A percentile compares a stretch with the other conserved stretches of the same genome.
phyloP scores from a whole-genome alignment of 2,329 filamentous ascomycete species.

The Penicillium freii region DNA sequence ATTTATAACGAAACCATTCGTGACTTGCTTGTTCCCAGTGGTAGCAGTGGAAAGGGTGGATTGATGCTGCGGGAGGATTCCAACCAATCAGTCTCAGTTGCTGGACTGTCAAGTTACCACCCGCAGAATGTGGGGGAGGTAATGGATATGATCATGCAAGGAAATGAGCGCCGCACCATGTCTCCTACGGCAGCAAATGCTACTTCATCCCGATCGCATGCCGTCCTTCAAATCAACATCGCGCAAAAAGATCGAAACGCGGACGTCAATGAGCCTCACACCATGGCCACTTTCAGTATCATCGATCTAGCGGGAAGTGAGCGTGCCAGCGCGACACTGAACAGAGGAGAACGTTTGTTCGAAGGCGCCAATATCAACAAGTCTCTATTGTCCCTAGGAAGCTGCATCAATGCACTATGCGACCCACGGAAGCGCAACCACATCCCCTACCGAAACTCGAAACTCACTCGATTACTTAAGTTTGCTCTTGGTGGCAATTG shows the following conservation, averaged over 20 bases:
- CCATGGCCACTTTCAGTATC: constrained; percentile 96
- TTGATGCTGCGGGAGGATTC: constrained; percentile 93
- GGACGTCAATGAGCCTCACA: constrained; percentile 87
- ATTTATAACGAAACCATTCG: constrained; percentile 99
- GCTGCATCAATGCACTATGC: constrained; percentile 97
- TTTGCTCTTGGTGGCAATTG: constrained; percentile 97
- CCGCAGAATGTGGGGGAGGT: constrained; percentile 91
- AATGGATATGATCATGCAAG: constrained; percentile 98
- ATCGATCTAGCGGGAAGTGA: constrained; percentile 97
- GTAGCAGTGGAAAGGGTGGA: constrained; percentile 76
- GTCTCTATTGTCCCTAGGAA: constrained; percentile 86
- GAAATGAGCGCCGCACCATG: constrained; percentile 92
- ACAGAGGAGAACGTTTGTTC: constrained; percentile 82
- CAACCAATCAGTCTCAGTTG: constrained; percentile 86
- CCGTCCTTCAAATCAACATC: constrained; percentile 94
- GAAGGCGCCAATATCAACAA: constrained; percentile 99
- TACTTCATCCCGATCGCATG: constrained; percentile 94
- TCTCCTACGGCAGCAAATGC: constrained; percentile 97
- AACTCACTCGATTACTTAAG: constrained; percentile 90
- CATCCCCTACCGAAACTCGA: constrained; percentile 96
- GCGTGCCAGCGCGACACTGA: constrained; percentile 93
- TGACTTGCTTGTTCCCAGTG: constrained; percentile 82
- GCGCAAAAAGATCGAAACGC: constrained; percentile 93
- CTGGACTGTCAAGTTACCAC: constrained; percentile 85
- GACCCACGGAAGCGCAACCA: constrained; percentile 89